Percentiles rank a stretch among this genome's conserved stretches.
phyloP scores from a whole-genome alignment of 1,284 basidiomycete genomes.

The Phlebopus sp. region DNA sequence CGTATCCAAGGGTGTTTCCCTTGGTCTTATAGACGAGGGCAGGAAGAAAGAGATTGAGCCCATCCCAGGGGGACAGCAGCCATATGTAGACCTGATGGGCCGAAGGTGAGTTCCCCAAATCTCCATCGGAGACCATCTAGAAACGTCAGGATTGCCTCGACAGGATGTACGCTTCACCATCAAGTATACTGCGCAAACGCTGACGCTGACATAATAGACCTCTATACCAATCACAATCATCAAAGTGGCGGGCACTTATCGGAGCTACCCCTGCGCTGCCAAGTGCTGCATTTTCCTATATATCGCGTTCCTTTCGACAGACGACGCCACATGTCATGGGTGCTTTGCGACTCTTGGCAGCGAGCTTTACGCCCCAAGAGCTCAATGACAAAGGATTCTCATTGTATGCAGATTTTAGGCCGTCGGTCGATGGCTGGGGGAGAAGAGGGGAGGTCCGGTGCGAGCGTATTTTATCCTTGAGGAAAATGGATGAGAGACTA shows the following conservation, averaged over 20 bases:
- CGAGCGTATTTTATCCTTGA: slow-evolving; percentile 54
- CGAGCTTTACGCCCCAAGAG: slow-evolving; percentile 62
- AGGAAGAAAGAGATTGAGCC: slow-evolving; percentile 56
- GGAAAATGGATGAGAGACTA: slow-evolving; percentile 33
- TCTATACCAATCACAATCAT: slow-evolving; percentile 68
- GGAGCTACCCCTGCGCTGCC: slow-evolving; percentile 73
- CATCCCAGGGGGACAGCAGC: slow-evolving; percentile 68
- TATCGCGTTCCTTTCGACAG: slow-evolving; percentile 76
- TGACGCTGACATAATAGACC: slow-evolving; percentile 49
- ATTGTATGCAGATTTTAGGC: slow-evolving; percentile 78
- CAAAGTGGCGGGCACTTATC: slow-evolving; percentile 81
- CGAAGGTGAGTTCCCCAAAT: slow-evolving; percentile 56
- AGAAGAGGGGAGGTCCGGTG: slow-evolving; percentile 66
- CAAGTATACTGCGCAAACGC: background rate
- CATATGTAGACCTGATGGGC: slow-evolving; percentile 90
- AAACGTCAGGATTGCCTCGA: background rate
- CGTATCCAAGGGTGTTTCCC: slow-evolving; percentile 75
- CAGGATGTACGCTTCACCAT: slow-evolving; percentile 50
- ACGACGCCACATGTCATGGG: slow-evolving; percentile 75
- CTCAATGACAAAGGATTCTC: slow-evolving; percentile 69
- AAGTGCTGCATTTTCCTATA: slow-evolving; percentile 74
- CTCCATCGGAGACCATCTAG: background rate
- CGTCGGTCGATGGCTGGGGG: slow-evolving; percentile 72
- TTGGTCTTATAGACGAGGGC: slow-evolving; percentile 67
- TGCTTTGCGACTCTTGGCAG: slow-evolving; percentile 76